Base-by-base conservation (phyloP, 305 asterid species). In the Fraxinus platypoda region DNA sequence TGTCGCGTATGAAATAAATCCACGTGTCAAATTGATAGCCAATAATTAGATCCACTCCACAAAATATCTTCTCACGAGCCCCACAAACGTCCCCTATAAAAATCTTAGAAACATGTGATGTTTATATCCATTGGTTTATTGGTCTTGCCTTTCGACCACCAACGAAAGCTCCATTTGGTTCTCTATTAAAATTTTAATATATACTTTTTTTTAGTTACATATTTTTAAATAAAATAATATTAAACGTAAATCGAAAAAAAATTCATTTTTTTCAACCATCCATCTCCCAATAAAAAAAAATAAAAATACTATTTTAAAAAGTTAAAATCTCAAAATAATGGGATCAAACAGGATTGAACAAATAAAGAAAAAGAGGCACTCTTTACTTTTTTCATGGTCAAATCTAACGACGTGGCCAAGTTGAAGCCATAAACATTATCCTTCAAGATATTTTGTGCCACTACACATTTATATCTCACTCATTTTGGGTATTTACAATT, bases 391-490 rank as follows among this genome's bases (percentile, higher is more conserved):
- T 90, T 80, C 81, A 64, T 74, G 76, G 31, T 80, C 46, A 49
- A 23, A 76, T 73, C 66, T 9, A 37, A 75, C 81, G 84, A 91
- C 91, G 90, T 88, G 94, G 91, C 91, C 75, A 88, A 74, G 91
- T 91, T 80, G 84, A 80, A 43, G 83, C 97, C 97, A 84, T 78
- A 88, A 87, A 85, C 87, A 68, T 28, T 52, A 81, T 26, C 41
- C 64, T 66, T 74, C 37, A 31, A 90, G 94, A 91, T 90, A 92
- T 89, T 91, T 88, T 89, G 25, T 77, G 82, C 74, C 88, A 68
- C 79, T 80, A 81, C 84, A 80, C 23, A 70, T 74, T 80, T 54
- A 64, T 80, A 79, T 78, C 46, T 15, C 37, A 19, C 37, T 23
- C 59, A 49, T 23, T 30, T 82, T 11, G 13, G 17, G 11, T 43